Evolutionary conservation across 1,284 basidiomycete genomes (phyloP).

Genomic region (Somion occarium): DNA sequence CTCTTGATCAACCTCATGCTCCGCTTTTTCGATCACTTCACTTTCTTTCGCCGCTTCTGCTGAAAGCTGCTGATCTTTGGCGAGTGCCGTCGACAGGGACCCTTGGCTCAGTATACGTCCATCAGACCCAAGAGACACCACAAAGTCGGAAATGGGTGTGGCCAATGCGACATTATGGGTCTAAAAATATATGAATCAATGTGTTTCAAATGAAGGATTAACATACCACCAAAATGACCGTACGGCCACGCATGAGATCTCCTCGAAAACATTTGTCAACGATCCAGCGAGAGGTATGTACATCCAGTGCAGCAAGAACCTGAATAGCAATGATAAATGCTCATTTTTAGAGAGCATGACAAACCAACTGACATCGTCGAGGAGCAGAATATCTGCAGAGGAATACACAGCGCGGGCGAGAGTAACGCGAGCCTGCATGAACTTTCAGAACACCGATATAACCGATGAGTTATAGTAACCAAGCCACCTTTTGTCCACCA

Average conservation of each 20-base stretch:
- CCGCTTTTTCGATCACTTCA: constrained; percentile 35
- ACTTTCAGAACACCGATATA: background rate
- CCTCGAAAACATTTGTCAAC: constrained; percentile 72
- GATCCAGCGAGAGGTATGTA: constrained; percentile 72
- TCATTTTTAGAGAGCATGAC: background rate
- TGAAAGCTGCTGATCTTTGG: constrained; percentile 29
- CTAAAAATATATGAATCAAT: constrained; percentile 24
- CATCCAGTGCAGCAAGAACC: constrained; percentile 51
- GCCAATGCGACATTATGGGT: constrained; percentile 72
- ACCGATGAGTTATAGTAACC: too few relatives aligned
- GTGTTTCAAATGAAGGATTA: background rate
- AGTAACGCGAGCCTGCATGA: constrained; percentile 55
- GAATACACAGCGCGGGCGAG: constrained; percentile 72
- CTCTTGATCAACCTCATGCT: constrained; percentile 32
- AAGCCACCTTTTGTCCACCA: constrained; percentile 71
- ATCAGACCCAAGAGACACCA: constrained; percentile 50
- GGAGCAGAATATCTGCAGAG: constrained; percentile 52
- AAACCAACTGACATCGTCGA: constrained; percentile 51
- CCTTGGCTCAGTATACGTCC: constrained; percentile 45
- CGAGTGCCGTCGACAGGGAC: constrained; percentile 37
- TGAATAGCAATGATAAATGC: constrained; percentile 9
- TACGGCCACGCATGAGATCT: constrained; percentile 63
- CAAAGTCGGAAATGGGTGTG: constrained; percentile 57
- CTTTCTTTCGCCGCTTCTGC: constrained; percentile 32
- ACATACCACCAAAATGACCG: constrained; percentile 69